These are phyloP conservation scores for Aspergillus tanneri DNA, from an alignment of 2,329 filamentous ascomycete genomes.

Conservation along the genomic window DNA sequence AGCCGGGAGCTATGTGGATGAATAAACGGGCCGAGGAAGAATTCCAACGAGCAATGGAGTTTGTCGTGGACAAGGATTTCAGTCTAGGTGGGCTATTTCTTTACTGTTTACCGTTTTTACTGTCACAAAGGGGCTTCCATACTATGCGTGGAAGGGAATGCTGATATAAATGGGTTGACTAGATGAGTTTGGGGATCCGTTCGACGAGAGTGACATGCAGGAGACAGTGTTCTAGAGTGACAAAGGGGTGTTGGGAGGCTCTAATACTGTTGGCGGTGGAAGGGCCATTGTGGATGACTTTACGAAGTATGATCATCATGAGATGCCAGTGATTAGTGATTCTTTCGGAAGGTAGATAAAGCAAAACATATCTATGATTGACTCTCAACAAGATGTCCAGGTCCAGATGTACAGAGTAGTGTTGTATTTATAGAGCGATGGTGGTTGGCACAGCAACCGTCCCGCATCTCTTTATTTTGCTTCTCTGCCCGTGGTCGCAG, in stretches of 20 bases:
- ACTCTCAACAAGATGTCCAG: no score
- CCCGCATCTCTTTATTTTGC: constrained; percentile 1
- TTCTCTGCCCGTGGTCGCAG: no score
- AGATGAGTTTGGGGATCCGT: constrained; percentile 50
- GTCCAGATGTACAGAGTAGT: no score
- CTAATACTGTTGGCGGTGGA: no score
- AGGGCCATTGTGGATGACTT: constrained; percentile 1
- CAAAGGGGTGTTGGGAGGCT: constrained; percentile 13
- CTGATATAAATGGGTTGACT: constrained; percentile 1
- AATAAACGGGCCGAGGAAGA: constrained; percentile 60
- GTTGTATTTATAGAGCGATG: not conserved
- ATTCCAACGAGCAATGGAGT: constrained; percentile 50
- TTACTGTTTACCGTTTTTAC: not conserved
- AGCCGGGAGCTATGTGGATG: constrained; percentile 49
- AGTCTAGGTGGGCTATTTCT: constrained; percentile 42
- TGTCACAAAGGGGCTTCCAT: no score
- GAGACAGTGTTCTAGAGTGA: constrained; percentile 19
- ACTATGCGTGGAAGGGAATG: not conserved
- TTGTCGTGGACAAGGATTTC: constrained; percentile 54
- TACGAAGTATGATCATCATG: not conserved
- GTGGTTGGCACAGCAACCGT: constrained; percentile 26
- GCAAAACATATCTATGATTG: no score
- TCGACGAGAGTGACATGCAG: constrained; percentile 44
- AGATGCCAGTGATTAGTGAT: no score
- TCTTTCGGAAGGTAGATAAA: no score